Conservation (phyloP, 169 alveolate species). For the Eimeria sp. region DNA sequence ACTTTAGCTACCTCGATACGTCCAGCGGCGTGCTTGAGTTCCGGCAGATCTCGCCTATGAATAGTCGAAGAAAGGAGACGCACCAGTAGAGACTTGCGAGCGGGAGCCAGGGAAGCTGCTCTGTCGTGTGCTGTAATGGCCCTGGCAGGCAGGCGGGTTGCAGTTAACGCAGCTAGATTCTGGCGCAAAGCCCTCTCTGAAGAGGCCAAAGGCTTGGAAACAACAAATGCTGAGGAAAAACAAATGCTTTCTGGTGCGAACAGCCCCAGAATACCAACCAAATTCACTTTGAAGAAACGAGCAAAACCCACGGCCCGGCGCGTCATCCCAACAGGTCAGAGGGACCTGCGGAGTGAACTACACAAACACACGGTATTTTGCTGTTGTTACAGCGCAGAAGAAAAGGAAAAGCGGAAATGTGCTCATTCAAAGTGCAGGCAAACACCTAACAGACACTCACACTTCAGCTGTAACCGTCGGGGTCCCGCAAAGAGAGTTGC, state of each 20-base stretch:
- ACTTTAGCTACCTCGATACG: background rate
- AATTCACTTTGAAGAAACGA: background rate
- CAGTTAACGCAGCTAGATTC: background rate
- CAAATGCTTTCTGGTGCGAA: background rate
- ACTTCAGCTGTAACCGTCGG: background rate
- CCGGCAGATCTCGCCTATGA: background rate
- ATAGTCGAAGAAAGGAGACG: conserved; percentile 12
- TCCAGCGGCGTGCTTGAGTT: background rate
- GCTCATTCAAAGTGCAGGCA: background rate
- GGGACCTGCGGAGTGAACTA: conserved; percentile 19
- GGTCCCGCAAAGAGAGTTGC: background rate
- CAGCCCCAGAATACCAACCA: conserved; percentile 7
- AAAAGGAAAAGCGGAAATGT: background rate
- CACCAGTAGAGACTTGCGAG: conserved; percentile 23
- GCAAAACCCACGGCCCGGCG: conserved; percentile 1
- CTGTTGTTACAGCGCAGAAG: background rate
- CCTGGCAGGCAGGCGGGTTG: conserved; percentile 9
- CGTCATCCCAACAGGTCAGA: conserved; percentile 67
- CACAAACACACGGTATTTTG: background rate
- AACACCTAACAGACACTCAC: background rate
- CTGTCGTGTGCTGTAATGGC: background rate
- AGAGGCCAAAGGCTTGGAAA: no score
- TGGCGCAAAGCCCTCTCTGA: background rate
- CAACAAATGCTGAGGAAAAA: conserved; percentile 20
- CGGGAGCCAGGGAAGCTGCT: background rate